phyloP scores from a whole-genome alignment of 257 asterid species.

The Scutellaria galericulata region DNA sequence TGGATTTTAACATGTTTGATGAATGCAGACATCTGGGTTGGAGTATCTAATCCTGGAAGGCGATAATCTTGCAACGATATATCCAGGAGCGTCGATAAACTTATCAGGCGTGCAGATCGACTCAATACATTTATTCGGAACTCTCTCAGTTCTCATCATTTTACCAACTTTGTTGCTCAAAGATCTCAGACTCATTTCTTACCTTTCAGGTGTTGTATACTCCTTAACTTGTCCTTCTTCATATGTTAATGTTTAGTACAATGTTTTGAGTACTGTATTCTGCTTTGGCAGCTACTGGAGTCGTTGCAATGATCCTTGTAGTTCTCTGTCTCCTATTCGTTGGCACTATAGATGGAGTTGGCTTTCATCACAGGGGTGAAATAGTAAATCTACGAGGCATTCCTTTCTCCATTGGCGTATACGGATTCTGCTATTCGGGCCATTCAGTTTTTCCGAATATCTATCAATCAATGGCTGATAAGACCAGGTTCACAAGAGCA shows the following conservation, averaged over 20 bases:
- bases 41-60: slow-evolving; percentile 90
- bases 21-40: slow-evolving; percentile 76
- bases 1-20: slow-evolving; percentile 23
- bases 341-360: slow-evolving; percentile 66
- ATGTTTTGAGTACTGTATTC: slow-evolving; percentile 9
- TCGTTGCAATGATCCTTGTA: slow-evolving; percentile 66
- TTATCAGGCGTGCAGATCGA: slow-evolving; percentile 60
- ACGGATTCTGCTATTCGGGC: slow-evolving; percentile 89
- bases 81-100: slow-evolving; percentile 65
- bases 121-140: slow-evolving; percentile 66
- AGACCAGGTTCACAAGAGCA: slow-evolving; percentile 73
- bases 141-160: slow-evolving; percentile 54
- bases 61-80: slow-evolving; percentile 77
- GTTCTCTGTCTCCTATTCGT: slow-evolving; percentile 59
- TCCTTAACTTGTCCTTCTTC: slow-evolving; percentile 9
- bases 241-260: neutral
- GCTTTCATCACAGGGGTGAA: slow-evolving; percentile 62
- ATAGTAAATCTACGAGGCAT: slow-evolving; percentile 70
- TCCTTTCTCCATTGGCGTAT: slow-evolving; percentile 86
- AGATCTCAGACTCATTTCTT: slow-evolving; percentile 80
- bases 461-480: slow-evolving; percentile 97
- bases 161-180: slow-evolving; percentile 82
- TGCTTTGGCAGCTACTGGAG: slow-evolving; percentile 76
- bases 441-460: slow-evolving; percentile 95
- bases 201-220: slow-evolving; percentile 68